A percentile compares a stretch with the other conserved stretches of the same genome.
Evolutionary conservation across 805 yeast genomes (phyloP).

Genomic region (Starmera quercuum): DNA sequence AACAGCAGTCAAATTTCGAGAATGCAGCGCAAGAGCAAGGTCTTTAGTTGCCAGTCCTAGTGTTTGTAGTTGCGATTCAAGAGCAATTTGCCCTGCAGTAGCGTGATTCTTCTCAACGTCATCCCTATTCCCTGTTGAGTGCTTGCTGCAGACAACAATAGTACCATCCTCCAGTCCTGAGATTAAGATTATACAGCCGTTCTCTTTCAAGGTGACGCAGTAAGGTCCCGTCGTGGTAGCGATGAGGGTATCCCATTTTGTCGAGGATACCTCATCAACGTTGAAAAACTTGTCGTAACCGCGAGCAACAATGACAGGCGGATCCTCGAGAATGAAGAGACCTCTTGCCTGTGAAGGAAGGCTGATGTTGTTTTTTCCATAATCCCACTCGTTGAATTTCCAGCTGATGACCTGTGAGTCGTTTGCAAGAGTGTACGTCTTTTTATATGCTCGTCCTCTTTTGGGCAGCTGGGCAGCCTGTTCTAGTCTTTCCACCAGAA

Average conservation of each 20-base stretch:
- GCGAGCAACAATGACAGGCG: constrained; percentile 51
- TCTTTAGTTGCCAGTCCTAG: constrained; percentile 33
- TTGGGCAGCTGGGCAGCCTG: constrained; percentile 6
- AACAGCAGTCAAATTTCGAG: constrained; percentile 67
- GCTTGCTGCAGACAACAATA: constrained; percentile 83
- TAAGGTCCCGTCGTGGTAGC: constrained; percentile 65
- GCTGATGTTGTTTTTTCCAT: constrained; percentile 41
- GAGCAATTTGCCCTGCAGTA: constrained; percentile 52
- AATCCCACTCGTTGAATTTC: constrained; percentile 92
- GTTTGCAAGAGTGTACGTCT: constrained; percentile 19
- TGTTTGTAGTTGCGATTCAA: constrained; percentile 43
- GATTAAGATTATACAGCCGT: constrained; percentile 86
- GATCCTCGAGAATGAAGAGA: constrained; percentile 46
- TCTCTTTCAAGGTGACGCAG: constrained; percentile 75
- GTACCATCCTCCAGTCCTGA: constrained; percentile 73
- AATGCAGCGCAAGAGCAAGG: constrained; percentile 49
- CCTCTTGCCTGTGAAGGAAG: constrained; percentile 84
- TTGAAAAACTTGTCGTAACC: constrained; percentile 96
- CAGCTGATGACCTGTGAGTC: constrained; percentile 37
- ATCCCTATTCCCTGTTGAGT: constrained; percentile 67
- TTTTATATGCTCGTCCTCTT: constrained; percentile 25
- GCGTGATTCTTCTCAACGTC: constrained; percentile 66
- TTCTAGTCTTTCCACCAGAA: constrained; percentile 9
- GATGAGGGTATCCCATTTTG: constrained; percentile 42
- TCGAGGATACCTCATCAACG: constrained; percentile 50